phyloP scores from a whole-genome alignment of 352 stramenopile species.

The Thalassiosira mediterranea region DNA sequence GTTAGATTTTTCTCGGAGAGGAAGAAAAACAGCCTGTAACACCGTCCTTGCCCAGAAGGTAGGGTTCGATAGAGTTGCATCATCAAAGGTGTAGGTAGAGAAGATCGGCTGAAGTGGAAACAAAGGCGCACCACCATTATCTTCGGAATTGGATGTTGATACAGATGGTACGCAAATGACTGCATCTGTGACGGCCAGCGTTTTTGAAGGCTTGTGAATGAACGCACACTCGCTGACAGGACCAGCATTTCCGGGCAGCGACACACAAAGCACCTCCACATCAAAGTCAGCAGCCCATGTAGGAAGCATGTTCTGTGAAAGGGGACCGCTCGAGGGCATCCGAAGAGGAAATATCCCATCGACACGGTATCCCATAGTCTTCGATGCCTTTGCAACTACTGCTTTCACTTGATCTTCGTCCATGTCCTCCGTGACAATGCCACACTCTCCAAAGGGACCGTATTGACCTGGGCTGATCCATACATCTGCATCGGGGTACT shows the following conservation, averaged over 20 bases:
- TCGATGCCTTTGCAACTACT: slow-evolving; percentile 10
- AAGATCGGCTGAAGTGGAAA: slow-evolving; percentile 55
- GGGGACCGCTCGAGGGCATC: slow-evolving; percentile 2
- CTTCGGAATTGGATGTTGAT: no score
- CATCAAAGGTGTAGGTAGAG: slow-evolving; percentile 60
- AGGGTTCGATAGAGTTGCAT: slow-evolving; percentile 32
- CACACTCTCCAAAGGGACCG: slow-evolving; percentile 55
- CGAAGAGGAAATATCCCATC: slow-evolving; percentile 56
- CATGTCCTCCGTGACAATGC: slow-evolving; percentile 19
- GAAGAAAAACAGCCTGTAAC: slow-evolving; percentile 69
- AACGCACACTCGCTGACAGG: slow-evolving; percentile 60
- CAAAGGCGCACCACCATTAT: no score
- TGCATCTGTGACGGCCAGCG: slow-evolving; percentile 54
- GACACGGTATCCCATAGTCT: slow-evolving; percentile 61
- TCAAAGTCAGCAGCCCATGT: slow-evolving; percentile 60
- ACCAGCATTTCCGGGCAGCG: slow-evolving; percentile 61
- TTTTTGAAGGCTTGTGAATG: slow-evolving; percentile 54
- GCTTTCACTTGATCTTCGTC: slow-evolving; percentile 18
- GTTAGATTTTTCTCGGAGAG: slow-evolving; percentile 29
- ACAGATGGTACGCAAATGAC: slow-evolving; percentile 52
- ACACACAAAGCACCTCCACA: slow-evolving; percentile 51
- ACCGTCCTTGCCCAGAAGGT: slow-evolving; percentile 69
- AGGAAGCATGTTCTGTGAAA: slow-evolving; percentile 15
- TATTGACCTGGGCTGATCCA: slow-evolving; percentile 66
- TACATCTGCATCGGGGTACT: slow-evolving; percentile 55